Conservation (phyloP, 2,329 filamentous ascomycete genomes). For the Calycina herbarum region DNA sequence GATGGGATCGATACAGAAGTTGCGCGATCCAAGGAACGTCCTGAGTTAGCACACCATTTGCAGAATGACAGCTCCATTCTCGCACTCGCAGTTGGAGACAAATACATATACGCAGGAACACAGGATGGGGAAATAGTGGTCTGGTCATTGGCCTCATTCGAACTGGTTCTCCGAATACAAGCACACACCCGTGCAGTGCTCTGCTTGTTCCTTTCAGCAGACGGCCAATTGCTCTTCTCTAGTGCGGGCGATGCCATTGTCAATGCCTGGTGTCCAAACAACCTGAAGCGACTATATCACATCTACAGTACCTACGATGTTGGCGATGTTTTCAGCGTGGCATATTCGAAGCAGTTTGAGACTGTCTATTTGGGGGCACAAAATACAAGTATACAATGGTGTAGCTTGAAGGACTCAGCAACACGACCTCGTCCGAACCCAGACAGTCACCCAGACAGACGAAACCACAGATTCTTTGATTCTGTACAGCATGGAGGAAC, state of each 20-base stretch:
- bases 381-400: constrained; percentile 95
- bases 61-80: constrained; percentile 79
- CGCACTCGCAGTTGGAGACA: constrained; percentile 75
- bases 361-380: constrained; percentile 91
- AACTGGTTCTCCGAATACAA: constrained; percentile 74
- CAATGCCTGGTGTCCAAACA: constrained; percentile 85
- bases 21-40: constrained; percentile 38
- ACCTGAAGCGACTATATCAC: constrained; percentile 76
- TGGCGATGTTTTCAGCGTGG: constrained; percentile 94
- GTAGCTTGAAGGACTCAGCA: constrained; percentile 66
- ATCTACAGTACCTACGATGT: constrained; percentile 94
- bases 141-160: constrained; percentile 87
- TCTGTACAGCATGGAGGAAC: constrained; percentile 82
- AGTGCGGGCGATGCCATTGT: constrained; percentile 91
- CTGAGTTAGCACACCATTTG: constrained; percentile 72
- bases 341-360: constrained; percentile 75
- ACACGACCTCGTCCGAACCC: constrained; percentile 61
- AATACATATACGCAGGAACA: constrained; percentile 86
- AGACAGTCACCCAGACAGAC: constrained; percentile 69
- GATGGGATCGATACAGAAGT: constrained; percentile 14
- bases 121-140: constrained; percentile 91
- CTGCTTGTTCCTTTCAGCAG: constrained; percentile 75
- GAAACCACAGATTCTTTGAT: constrained; percentile 90
- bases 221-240: constrained; percentile 77
- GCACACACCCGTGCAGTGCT: constrained; percentile 92